Base-by-base conservation (phyloP, 306 rosid genomes). In the Mucuna pruriens region DNA sequence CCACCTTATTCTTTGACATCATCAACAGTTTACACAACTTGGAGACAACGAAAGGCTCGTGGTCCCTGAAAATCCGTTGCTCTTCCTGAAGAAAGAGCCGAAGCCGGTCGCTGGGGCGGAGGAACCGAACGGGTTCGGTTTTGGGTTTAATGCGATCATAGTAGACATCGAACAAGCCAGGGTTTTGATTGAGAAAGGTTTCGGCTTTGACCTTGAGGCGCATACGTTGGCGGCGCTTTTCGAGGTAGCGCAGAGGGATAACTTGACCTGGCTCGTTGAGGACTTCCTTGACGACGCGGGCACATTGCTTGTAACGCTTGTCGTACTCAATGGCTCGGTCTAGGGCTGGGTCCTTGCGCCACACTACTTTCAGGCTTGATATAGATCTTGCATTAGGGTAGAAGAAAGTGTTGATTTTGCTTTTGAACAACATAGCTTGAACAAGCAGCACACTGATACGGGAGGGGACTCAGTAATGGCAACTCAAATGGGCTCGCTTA, bases 291-390 rank as follows among this genome's bases (percentile, higher is more conserved):
- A 79, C 81, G 23, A 84, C 84, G 23, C 87, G 87, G 3, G 58
- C 42, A 25, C 87, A 84, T 74, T 65, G 87, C 22, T 74, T 79
- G 51, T 39, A 92, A 25, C 87, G 87, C 55, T 95, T 95, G 55
- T 90, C 97, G 52, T 74, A 77, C 58, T 93, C 91, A 36, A 93
- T 91, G 49, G 98, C 93, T 61, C 54, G 86, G 89, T 95, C 98
- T 0, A 95, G 90, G 16, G 75, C 16, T 12, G 0, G 80, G 86
- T 95, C 99, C 68, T 93, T 93, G 36, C 96, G 97, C 99, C 99
- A 92, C 17, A 61, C 83, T 11, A 95, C 98, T 84, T 89, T 93
- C 51, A 93, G 93, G 83, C 94, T 95, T 5, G 92, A 89, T 16
- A 92, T 89, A 20, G 75, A 13, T 83, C 81, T 87, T 33, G 58